phyloP scores from a whole-genome alignment of 352 stramenopile species.

The Albugo laibachii region DNA sequence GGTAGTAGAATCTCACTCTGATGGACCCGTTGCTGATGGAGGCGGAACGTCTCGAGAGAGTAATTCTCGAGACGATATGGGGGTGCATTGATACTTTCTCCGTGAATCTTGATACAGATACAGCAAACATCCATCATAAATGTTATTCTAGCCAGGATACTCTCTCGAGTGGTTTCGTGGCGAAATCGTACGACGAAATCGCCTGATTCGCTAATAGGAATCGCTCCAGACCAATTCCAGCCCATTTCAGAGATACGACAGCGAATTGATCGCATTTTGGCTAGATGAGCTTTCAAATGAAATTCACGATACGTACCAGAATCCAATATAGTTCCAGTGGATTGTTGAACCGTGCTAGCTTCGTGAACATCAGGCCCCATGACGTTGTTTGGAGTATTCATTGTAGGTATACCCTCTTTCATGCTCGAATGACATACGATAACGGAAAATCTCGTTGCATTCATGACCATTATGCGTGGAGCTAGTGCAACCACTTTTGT shows the following conservation, averaged over 20 bases:
- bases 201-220: constrained; percentile 49
- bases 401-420: constrained; percentile 20
- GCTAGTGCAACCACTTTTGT: constrained; percentile 80
- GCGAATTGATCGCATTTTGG: constrained; percentile 50
- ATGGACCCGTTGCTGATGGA: constrained; percentile 63
- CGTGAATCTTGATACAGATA: constrained; percentile 61
- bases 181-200: constrained; percentile 70
- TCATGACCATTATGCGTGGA: constrained; percentile 70
- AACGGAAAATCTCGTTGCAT: constrained; percentile 40
- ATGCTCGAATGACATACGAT: constrained; percentile 60
- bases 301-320: constrained; percentile 66
- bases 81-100: constrained; percentile 52
- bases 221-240: constrained; percentile 69
- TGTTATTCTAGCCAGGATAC: constrained; percentile 52
- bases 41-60: constrained; percentile 71
- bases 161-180: constrained; percentile 61
- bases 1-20: constrained; percentile 71
- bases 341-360: constrained; percentile 34
- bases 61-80: constrained; percentile 81
- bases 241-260: constrained; percentile 53
- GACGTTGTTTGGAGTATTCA: constrained; percentile 12
- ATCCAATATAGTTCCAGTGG: constrained; percentile 45
- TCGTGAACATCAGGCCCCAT: neutral
- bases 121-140: constrained; percentile 59
- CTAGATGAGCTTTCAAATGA: constrained; percentile 53